Conservation (phyloP, 345 rosid species). For the Erysimum cheiranthoides region DNA sequence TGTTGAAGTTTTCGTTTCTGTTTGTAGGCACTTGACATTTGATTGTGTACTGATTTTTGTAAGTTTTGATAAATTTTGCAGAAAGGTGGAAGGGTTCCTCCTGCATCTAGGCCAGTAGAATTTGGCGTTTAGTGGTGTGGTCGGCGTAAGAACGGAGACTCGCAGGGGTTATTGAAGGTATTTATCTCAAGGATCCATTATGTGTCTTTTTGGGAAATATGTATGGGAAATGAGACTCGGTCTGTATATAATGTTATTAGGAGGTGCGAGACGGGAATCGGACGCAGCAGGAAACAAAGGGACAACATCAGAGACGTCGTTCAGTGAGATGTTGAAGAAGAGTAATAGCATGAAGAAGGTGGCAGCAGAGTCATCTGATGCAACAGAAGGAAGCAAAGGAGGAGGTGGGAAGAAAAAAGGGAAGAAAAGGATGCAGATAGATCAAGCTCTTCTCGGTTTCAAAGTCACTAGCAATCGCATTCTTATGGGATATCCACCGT, state of each 20-base stretch:
- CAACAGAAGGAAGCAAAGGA: conserved; percentile 47
- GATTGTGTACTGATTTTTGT: no score
- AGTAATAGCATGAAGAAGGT: conserved; percentile 37
- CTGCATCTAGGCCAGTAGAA: no score
- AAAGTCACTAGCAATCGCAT: conserved; percentile 92
- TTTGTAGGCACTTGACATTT: no score
- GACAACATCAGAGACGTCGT: conserved; percentile 68
- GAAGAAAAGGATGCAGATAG: conserved; percentile 86
- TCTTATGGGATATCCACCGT: conserved; percentile 89
- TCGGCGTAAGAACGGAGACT: no score
- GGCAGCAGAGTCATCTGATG: conserved; percentile 36
- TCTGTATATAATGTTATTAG: background rate
- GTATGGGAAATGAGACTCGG: background rate
- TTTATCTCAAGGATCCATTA: conserved; percentile 3
- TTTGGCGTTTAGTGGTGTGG: no score
- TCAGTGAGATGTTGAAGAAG: conserved; percentile 66
- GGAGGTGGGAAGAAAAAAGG: conserved; percentile 76
- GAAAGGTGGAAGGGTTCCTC: no score
- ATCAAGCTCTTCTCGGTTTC: conserved; percentile 90
- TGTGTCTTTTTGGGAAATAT: background rate
- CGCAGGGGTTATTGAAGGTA: conserved; percentile 68
- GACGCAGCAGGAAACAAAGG: conserved; percentile 51
- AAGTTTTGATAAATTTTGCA: no score
- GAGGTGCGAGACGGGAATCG: conserved; percentile 8
- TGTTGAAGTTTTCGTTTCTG: no score